Evolutionary conservation across 2,329 filamentous ascomycete species (phyloP), one percentile per base, ranked within the genome.

Genomic region (Neodidymelliopsis sp.): DNA sequence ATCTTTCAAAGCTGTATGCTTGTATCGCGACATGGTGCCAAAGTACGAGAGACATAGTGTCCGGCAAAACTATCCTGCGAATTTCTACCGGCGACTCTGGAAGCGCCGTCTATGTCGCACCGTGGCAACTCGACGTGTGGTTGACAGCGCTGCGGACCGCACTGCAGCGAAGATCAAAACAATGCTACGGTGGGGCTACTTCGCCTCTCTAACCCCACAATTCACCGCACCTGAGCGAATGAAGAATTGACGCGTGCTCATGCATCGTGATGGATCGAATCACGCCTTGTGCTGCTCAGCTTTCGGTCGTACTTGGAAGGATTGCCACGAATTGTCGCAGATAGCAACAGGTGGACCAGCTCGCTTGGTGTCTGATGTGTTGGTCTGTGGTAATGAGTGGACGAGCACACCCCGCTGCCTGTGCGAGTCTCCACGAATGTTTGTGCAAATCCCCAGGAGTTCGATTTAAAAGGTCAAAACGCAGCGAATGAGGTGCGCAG

Each of bases 161-260:
- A 16, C 35, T 37, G 49, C 33, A 54, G 33, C 27, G 28, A 22
- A 34, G 42, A 47, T 51, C 43, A 38, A 47, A 56, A 54, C 49
- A 58, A 40, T 33, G 25, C 31, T 35, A 11, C 12, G 11, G 47
- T 44, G 47, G 47, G 47, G 35, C 47, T 28, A 30, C 34, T 22
- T 31, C 30, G 41, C 43, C 31, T 45, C 16, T 25, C 43, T 35
- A 45, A 44, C 47, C 48, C 62, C 60, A 60, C 62, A 58, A 46
- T 56, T 56, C 28, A 31, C 15, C 10, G 4, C 23, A 28, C 8
- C 35, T 54, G 54, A 49, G 49, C 66, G 65, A 69, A 70, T 70
- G 37, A 57, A 57, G 53, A 40, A 40, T 24, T 57, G 67, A 62
- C 66, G 65, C 66, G 67, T 71, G 56, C 63, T 50, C 61, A 50